Evolutionary conservation across 2,329 filamentous ascomycete species (phyloP), one percentile per base, ranked within the genome.

Genomic region (Aureobasidium namibiae): DNA sequence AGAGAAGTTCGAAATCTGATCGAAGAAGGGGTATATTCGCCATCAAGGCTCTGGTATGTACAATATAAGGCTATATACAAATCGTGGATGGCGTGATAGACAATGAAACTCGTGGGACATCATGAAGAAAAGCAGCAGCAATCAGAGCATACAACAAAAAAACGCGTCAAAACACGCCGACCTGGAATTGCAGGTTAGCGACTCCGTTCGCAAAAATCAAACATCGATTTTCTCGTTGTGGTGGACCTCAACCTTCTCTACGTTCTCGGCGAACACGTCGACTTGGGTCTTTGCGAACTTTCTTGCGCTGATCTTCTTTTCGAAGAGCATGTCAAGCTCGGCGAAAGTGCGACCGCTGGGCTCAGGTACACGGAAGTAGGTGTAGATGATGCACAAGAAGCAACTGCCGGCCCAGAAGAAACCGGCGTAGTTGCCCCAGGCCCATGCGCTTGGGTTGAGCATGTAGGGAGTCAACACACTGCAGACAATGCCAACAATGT

Each of bases 361-460:
- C 70, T 96, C 90, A 0, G 91, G 91, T 0, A 92, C 77, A 13
- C 88, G 82, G 78, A 91, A 92, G 69, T 84, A 92, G 0, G 87
- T 87, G 74, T 92, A 95, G 16, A 94, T 75, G 67, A 92, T 84
- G 75, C 89, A 94, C 59, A 85, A 73, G 75, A 90, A 89, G 74
- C 89, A 92, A 60, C 90, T 85, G 0, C 86, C 88, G 14, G 84
- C 86, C 88, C 90, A 90, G 78, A 95, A 95, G 76, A 95, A 95
- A 29, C 91, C 90, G 0, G 90, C 83, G 67, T 82, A 94, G 74
- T 94, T 94, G 62, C 83, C 80, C 91, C 90, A 96, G 73, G 95
- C 78, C 91, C 92, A 96, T 0, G 84, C 87, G 1, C 78, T 80
- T 0, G 91, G 90, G 74, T 96, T 96, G 42, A 95, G 80, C 91